Percentiles rank a stretch among this genome's conserved stretches.
Evolutionary conservation across 371 early-diverging fungal species (phyloP).

Genomic region (Rhizomucor pusillus): DNA sequence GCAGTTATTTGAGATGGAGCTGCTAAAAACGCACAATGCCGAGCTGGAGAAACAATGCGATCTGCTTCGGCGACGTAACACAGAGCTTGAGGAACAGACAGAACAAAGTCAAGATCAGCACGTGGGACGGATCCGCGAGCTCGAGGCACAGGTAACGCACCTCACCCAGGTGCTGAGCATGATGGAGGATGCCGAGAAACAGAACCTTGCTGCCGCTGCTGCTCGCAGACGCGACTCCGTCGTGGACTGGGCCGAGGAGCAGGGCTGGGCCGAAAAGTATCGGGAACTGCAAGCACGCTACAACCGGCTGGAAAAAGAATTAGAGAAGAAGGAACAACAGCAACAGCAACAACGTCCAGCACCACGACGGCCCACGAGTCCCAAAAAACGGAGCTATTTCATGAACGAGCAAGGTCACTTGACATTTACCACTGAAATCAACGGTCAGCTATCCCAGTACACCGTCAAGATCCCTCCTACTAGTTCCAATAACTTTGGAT

Average conservation of each 20-base stretch:
- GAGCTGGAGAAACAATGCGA: constrained; percentile 15
- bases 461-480: constrained; percentile 28
- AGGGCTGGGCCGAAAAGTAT: constrained; percentile 6
- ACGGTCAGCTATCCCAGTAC: constrained; percentile 35
- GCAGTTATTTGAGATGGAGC: constrained; percentile 25
- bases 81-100: constrained; percentile 15
- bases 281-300: not conserved
- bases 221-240: not conserved
- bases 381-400: constrained; percentile 12
- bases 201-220: not conserved
- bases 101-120: not conserved
- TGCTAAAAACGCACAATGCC: constrained; percentile 11
- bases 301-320: not conserved
- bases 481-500: not conserved
- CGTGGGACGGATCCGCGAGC: constrained; percentile 4
- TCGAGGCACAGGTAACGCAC: constrained; percentile 15
- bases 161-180: not conserved
- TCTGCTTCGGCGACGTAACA: not conserved
- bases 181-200: constrained; percentile 1
- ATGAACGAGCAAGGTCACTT: constrained; percentile 33
- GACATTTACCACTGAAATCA: constrained; percentile 40
- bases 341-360: not conserved
- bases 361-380: not conserved
- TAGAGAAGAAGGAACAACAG: not conserved
- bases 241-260: not conserved